Evolutionary conservation across 1,284 basidiomycete species (phyloP), one percentile per base, ranked within the genome.

Genomic region (Mycosarcoma maydis): DNA sequence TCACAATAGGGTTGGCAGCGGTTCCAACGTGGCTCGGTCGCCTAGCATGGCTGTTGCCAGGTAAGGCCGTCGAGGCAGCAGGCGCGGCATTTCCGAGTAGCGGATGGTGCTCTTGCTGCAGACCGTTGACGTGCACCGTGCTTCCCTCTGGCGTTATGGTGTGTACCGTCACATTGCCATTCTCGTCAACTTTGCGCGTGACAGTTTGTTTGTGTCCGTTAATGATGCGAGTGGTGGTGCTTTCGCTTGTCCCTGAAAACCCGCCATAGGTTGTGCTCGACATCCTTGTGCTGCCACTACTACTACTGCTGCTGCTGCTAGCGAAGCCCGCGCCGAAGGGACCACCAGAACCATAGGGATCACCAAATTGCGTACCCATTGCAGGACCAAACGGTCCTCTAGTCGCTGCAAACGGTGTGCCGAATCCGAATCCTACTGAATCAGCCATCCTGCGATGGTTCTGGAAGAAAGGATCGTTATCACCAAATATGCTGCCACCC

Each of bases 131-230:
- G 38, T 59, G 55, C n/a, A 78, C 66, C 6, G 67, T 65, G 56
- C 64, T 66, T 23, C 72, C 75, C 22, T 73, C 69, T 0, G 76
- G 74, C 9, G 76, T 71, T 20, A 61, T 58, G 3, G 49, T 54
- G 43, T 75, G 74, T 9, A 78, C 62, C 5, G 76, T 78, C 41
- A 60, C 70, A 38, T 75, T 73, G 46, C 76, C 76, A n/a, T 60
- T 53, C 11, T 32, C 49, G 27, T 77, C 76, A 14, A 75, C 66
- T n/a, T 60, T 70, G 36, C 70, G 71, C 8, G 72, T 76, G 40
- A 67, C 52, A 3, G 74, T 77, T 50, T 77, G 72, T 24, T 55
- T 65, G 13, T 60, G 65, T 3, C 76, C 76, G n/a, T 77, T 76
- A 24, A 77, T 58, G 20, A 65, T 69, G 37, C 73, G 59, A 0